Evolutionary conservation across 345 rosid species (phyloP), one percentile per base, ranked within the genome.

Genomic region (Arabidopsis arenosa): DNA sequence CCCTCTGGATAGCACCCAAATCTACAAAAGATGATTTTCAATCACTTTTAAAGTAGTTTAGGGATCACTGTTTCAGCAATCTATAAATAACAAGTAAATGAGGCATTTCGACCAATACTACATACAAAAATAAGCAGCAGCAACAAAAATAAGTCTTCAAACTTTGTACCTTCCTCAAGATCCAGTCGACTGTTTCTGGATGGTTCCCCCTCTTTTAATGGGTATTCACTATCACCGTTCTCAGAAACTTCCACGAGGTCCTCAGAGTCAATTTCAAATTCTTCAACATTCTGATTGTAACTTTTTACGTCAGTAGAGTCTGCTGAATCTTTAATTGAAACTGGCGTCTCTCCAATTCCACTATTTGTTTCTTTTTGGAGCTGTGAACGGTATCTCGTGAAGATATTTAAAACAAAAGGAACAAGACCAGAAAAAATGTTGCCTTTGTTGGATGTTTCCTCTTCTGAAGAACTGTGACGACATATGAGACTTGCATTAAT

Each of bases 361-460:
- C 53, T 71, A 43, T 66, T 78, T 68, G 58, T 79, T 67, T 78
- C 67, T 51, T 71, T 49, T 51, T 77, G 80, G 40, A 81, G 66
- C 58, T 81, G 80, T 58, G 73, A 76, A 55, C 72, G 77, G 6
- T 79, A 62, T 52, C 70, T 87, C 76, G 80, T 76, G 33, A 89
- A 81, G 66, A 94, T 47, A 71, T 85, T 83, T 63, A 70, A 73
- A 76, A 92, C 83, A 78, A 84, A 89, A 41, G 97, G 96, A 59
- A 90, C 78, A 81, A 92, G 80, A 79, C 87, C 88, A 32, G 92
- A 89, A 21, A 94, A 82, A 52, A 92, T 77, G 84, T 78, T 80
- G 75, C 83, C 83, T 63, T 78, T 81, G 61, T 66, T 75, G 43
- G 83, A 74, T 54, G 80, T 41, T 52, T 64, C 75, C 11, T 75